Percentiles rank a stretch among this genome's conserved stretches.
These are phyloP conservation scores for Rhynchosporium agropyri DNA, from an alignment of 2,329 filamentous ascomycete genomes.

Conservation along the genomic window DNA sequence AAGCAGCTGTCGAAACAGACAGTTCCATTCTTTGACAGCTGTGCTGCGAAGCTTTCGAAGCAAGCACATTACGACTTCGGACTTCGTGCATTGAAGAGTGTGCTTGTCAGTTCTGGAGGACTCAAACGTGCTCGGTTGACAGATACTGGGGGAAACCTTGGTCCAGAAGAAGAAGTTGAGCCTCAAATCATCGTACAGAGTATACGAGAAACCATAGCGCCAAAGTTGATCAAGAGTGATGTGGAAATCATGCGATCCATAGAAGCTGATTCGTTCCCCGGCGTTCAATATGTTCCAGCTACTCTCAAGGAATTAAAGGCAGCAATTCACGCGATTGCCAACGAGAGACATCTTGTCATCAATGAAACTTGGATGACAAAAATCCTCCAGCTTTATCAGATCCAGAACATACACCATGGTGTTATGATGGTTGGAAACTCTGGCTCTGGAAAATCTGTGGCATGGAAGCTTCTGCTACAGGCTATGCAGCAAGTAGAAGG, in stretches of 20 bases:
- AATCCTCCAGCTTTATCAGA: conserved; percentile 94
- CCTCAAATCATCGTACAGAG: conserved; percentile 99
- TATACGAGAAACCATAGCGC: conserved; percentile 95
- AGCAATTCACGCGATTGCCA: conserved; percentile 80
- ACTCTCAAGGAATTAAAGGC: conserved; percentile 77
- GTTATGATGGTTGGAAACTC: conserved; percentile 99
- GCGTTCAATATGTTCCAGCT: conserved; percentile 88
- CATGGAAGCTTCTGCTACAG: conserved; percentile 90
- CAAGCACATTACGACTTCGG: conserved; percentile 99
- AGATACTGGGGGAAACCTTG: conserved; percentile 56
- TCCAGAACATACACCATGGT: conserved; percentile 96
- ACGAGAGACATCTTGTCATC: conserved; percentile 83
- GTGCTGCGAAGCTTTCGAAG: conserved; percentile 78
- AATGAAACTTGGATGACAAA: conserved; percentile 98
- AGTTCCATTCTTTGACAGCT: conserved; percentile 97
- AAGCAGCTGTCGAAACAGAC: conserved; percentile 93
- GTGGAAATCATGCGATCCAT: conserved; percentile 85
- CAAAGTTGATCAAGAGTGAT: conserved; percentile 92
- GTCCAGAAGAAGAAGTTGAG: conserved; percentile 76
- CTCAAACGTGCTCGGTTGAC: conserved; percentile 84
- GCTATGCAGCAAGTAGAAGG: conserved; percentile 89
- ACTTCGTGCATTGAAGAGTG: conserved; percentile 95
- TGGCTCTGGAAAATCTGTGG: conserved; percentile 93
- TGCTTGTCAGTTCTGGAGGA: conserved; percentile 94
- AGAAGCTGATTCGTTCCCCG: conserved; percentile 85